Base-by-base conservation (phyloP, 2,329 filamentous ascomycete genomes). In the Pseudocercospora eumusae region DNA sequence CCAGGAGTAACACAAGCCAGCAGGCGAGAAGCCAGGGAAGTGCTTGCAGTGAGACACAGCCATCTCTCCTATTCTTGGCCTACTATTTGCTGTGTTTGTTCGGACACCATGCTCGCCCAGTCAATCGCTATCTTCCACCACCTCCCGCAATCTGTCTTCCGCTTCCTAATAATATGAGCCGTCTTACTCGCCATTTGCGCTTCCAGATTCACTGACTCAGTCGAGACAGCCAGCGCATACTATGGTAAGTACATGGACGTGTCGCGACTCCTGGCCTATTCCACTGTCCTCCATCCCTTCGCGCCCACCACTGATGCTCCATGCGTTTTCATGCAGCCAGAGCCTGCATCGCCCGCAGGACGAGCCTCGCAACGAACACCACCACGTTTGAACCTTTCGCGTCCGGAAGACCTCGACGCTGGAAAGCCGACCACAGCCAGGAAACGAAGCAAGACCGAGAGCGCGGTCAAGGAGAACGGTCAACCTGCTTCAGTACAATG, bases 181-280 rank as follows among this genome's bases (percentile, higher is more conserved):
- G 52, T 25, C 65, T 56, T 63, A 62, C 64, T 59, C 58, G 62
- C 50, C 47, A 53, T 27, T 52, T 64, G 60, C 61, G 60, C 61
- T 66, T 68, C 50, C 66, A 64, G 57, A 63, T 64, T 28, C 55
- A 62, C 60, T 67, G 64, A 68, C 20, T 64, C 62, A 64, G 57
- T 61, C 60, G 47, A 31, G 59, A 65, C 53, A 63, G 56, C 47
- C 57, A 64, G 49, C 47, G 33, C 56, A 56, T 50, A 65, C 54
- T 31, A 72, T 70, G 69, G 70, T 71, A 64, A 70, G 70, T 68
- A 56, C 60, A 52, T 60, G 59, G 60, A 62, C 64, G 25, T 45
- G 62, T 63, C 45, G 42, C 45, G 54, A 45, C 52, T 57, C 57
- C 40, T 40, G 52, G 52, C 52, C 36, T 33, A 49, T 27, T 59